Base-by-base conservation (phyloP, 2,329 filamentous ascomycete genomes). In the Ustilaginoidea virens region DNA sequence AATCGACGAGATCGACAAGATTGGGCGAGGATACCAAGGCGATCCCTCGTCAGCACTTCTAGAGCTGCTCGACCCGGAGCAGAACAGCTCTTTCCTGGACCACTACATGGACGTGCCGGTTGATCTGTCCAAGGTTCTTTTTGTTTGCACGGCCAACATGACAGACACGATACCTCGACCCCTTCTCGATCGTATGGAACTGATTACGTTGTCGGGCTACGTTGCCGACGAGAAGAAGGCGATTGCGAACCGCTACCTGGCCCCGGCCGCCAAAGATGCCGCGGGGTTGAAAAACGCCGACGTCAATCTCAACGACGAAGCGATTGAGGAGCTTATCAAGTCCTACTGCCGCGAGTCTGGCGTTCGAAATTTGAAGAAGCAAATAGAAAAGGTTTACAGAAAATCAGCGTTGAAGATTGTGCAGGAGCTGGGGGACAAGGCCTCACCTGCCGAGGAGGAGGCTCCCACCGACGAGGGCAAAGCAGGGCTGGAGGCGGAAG, bases 61-160 rank as follows among this genome's bases (percentile, higher is more conserved):
- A 4, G 90, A 98, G 51, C 58, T 98, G 28, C 73, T 98, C 12
- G 90, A 98, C 41, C 90, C 90, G 0, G 90, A 98, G 54, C 90
- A 98, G 51, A 98, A 98, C 59, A 85, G 66, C 48, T 94, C 86
- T 15, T 98, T 98, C 69, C 56, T 98, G 38, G 90, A 98, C 44
- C 90, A 98, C 53, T 98, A 98, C 58, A 83, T 98, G 70, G 90
- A 98, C 51, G 85, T 98, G 1, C 90, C 90, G 0, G 87, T 98
- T 5, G 90, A 98, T 49, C 64, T 98, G 28, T 94, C 86, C 28
- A 96, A 96, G 59, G 90, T 98, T 3, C 67, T 98, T 14, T 98
- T 98, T 49, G 90, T 98, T 23, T 98, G 90, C 65, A 98, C 90
- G 10, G 90, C 90, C 34, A 98, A 98, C 53, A 92, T 96, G 78